Conservation (phyloP, 768 basidiomycete genomes). For the Chlorophyllum brunneum region DNA sequence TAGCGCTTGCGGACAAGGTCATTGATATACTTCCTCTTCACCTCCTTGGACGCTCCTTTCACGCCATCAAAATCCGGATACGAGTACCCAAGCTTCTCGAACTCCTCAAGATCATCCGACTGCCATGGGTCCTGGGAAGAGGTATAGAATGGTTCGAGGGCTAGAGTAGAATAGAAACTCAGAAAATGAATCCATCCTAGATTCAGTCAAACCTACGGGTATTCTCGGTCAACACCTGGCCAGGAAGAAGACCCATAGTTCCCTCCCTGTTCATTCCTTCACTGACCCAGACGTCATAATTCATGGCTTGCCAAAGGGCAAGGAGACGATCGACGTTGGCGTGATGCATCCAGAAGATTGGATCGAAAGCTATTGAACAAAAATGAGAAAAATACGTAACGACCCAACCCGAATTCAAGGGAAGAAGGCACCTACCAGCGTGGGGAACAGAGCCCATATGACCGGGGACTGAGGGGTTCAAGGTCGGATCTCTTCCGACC, state of each 20-base stretch:
- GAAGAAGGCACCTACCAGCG: conserved; percentile 26
- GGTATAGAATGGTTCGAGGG: conserved; percentile 40
- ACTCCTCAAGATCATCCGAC: neutral
- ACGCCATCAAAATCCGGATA: conserved; percentile 42
- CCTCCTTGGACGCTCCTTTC: conserved; percentile 17
- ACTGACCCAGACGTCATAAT: conserved; percentile 35
- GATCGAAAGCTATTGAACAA: conserved; percentile 33
- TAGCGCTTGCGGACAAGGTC: conserved; percentile 28
- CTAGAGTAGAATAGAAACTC: conserved; percentile 16
- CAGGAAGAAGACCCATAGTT: conserved; percentile 25
- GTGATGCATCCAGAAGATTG: conserved; percentile 46
- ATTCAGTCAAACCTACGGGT: conserved; percentile 21
- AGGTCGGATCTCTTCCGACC: conserved; percentile 18
- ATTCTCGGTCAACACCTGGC: conserved; percentile 19
- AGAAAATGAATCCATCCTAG: neutral
- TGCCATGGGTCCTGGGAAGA: conserved; percentile 20
- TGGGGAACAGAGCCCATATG: conserved; percentile 30
- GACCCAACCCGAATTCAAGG: neutral
- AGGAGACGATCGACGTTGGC: conserved; percentile 44
- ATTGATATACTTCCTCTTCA: conserved; percentile 24
- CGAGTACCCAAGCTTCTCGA: conserved; percentile 29
- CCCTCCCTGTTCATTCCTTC: conserved; percentile 22
- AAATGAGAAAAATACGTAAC: neutral
- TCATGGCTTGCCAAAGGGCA: conserved; percentile 39
- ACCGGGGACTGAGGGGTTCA: conserved; percentile 14